Evolutionary conservation across 2,329 filamentous ascomycete species (phyloP).

Genomic region (Hortaea sp.): DNA sequence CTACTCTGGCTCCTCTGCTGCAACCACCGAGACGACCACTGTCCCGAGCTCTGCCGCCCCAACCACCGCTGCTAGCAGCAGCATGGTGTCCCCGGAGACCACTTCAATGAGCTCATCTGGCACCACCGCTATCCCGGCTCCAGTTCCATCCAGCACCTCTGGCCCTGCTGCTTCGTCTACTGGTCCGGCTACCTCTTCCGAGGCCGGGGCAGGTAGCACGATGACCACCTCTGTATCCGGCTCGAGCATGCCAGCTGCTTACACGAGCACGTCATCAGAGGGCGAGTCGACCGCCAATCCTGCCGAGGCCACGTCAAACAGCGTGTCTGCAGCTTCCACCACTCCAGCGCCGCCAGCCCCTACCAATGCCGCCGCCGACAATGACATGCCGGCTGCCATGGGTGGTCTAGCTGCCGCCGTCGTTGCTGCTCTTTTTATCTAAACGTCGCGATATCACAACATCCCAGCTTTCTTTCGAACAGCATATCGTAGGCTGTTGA

Average conservation of each 20-base stretch:
- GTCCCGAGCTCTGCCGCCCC: slow-evolving; percentile 5
- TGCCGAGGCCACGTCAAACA: not conserved
- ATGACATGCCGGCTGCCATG: slow-evolving; percentile 9
- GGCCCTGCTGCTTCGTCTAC: not conserved
- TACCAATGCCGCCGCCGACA: slow-evolving; percentile 8
- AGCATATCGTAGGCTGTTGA: not conserved
- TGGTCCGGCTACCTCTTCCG: slow-evolving; percentile 1
- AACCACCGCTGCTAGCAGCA: slow-evolving; percentile 5
- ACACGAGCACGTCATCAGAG: not conserved
- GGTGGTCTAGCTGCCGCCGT: slow-evolving; percentile 9
- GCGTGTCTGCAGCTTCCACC: slow-evolving; percentile 2
- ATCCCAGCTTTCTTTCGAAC: not conserved
- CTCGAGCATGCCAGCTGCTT: not conserved
- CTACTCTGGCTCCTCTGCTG: not conserved
- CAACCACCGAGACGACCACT: slow-evolving; percentile 4
- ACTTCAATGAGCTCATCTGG: slow-evolving; percentile 7
- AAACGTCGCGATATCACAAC: not conserved
- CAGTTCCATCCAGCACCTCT: slow-evolving; percentile 5
- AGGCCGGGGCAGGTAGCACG: not conserved
- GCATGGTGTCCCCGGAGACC: slow-evolving; percentile 8
- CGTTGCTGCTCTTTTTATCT: slow-evolving; percentile 4
- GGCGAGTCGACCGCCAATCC: slow-evolving; percentile 2
- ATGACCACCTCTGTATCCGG: slow-evolving; percentile 2
- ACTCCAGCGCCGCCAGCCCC: slow-evolving; percentile 5
- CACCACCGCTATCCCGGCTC: slow-evolving; percentile 10